A percentile compares a stretch with the other conserved stretches of the same genome.
phyloP scores from a whole-genome alignment of 139 green algal species.

The Chlamydomonas sphaeroides region DNA sequence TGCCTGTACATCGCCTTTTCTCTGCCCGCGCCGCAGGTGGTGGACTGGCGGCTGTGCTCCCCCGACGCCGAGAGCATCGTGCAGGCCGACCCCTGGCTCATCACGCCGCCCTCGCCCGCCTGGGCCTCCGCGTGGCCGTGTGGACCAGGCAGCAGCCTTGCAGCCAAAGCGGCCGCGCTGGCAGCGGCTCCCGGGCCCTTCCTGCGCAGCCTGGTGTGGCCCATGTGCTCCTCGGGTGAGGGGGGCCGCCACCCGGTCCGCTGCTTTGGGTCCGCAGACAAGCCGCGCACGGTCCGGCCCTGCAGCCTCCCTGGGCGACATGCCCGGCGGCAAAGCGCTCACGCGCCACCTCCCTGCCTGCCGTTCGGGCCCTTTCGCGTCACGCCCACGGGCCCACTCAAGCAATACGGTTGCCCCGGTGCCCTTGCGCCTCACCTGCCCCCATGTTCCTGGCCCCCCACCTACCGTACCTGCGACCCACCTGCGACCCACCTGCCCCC shows the following conservation, averaged over 20 bases:
- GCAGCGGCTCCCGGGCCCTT: background rate
- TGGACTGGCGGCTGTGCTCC: conserved; percentile 11
- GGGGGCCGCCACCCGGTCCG: no score
- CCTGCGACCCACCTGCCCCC: background rate
- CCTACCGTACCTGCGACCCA: background rate
- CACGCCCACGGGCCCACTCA: no score
- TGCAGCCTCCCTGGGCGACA: no score
- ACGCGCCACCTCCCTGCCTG: no score
- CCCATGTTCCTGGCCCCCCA: background rate
- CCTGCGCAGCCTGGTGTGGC: conserved; percentile 7
- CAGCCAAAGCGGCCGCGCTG: background rate
- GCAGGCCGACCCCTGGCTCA: background rate
- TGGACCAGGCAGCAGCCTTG: background rate
- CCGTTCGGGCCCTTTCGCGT: no score
- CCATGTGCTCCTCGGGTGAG: background rate
- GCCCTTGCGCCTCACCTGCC: background rate
- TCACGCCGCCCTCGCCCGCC: background rate
- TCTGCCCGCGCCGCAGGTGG: background rate
- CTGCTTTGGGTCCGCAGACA: no score
- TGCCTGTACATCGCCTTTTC: no score
- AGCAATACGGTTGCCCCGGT: no score
- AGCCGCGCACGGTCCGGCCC: no score
- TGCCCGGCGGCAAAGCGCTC: no score
- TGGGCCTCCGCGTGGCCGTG: background rate
- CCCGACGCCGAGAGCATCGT: background rate